A percentile compares a stretch with the other conserved stretches of the same genome.
These are phyloP conservation scores for Pholiota molesta DNA, from an alignment of 768 basidiomycete genomes.

Conservation along the genomic window DNA sequence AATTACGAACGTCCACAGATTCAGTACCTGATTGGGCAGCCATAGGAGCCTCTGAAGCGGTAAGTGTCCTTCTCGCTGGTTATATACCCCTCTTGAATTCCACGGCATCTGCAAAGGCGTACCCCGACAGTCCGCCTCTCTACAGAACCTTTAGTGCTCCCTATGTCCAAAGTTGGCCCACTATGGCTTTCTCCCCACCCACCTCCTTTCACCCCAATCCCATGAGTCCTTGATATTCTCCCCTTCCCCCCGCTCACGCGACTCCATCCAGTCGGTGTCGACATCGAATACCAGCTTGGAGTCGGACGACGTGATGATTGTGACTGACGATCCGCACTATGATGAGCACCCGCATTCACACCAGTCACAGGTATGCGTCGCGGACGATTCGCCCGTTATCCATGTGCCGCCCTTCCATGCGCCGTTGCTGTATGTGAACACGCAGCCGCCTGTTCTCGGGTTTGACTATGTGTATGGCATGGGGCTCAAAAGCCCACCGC, in stretches of 20 bases:
- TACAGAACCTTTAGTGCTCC: conserved; percentile 16
- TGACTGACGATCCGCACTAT: conserved; percentile 44
- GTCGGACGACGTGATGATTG: conserved; percentile 34
- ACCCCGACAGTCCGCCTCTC: conserved; percentile 14
- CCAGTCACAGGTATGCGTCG: conserved; percentile 41
- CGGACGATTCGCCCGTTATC: conserved; percentile 33
- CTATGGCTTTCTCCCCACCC: conserved; percentile 13
- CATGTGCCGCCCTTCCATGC: conserved; percentile 37
- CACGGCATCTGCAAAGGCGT: conserved; percentile 12
- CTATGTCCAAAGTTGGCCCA: conserved; percentile 24
- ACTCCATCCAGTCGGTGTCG: conserved; percentile 24
- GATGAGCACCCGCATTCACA: conserved; percentile 41
- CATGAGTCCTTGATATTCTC: conserved; percentile 21
- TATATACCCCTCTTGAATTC: not conserved
- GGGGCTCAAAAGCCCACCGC: conserved; percentile 6
- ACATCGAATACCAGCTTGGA: conserved; percentile 28
- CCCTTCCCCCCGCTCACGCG: conserved; percentile 25
- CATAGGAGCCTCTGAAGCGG: conserved; percentile 16
- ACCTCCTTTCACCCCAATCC: conserved; percentile 15
- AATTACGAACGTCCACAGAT: not conserved
- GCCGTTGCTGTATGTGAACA: conserved; percentile 18
- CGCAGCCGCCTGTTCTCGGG: conserved; percentile 20
- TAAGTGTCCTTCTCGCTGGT: conserved; percentile 14
- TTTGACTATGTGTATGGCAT: conserved; percentile 21
- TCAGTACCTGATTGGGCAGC: conserved; percentile 20